Conservation (phyloP, 805 yeast genomes). For the Candida sphagnicola region DNA sequence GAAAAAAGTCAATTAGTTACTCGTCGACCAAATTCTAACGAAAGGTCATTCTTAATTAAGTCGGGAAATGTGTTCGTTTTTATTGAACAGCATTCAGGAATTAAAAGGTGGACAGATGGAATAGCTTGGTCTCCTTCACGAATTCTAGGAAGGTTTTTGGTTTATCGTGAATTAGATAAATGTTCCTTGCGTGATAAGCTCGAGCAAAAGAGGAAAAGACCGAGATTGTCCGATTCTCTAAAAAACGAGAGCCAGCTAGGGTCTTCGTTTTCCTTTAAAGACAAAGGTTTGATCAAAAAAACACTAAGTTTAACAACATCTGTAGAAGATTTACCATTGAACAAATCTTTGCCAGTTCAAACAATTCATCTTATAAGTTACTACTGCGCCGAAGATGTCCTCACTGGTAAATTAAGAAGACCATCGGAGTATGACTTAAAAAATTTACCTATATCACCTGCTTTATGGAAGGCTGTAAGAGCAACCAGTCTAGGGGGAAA, state of each 20-base stretch:
- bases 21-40: conserved; percentile 80
- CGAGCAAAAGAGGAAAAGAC: conserved; percentile 37
- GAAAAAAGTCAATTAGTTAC: conserved; percentile 58
- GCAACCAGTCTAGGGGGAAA: conserved; percentile 59
- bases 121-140: conserved; percentile 90
- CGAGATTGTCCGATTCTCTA: conserved; percentile 13
- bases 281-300: conserved; percentile 75
- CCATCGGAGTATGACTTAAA: conserved; percentile 58
- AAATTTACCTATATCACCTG: conserved; percentile 43
- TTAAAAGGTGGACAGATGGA: conserved; percentile 97
- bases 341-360: conserved; percentile 26
- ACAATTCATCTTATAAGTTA: conserved; percentile 76
- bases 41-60: conserved; percentile 58
- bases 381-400: conserved; percentile 72
- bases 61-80: conserved; percentile 85
- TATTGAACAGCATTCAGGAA: conserved; percentile 75
- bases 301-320: conserved; percentile 65
- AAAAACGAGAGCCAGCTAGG: conserved; percentile 23
- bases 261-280: conserved; percentile 61
- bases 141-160: conserved; percentile 77
- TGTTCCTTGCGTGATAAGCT: conserved; percentile 41
- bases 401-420: conserved; percentile 47
- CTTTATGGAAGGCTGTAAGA: conserved; percentile 53
- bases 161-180: conserved; percentile 64
- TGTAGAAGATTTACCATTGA: conserved; percentile 22